Conservation (phyloP, 306 rosid species). For the Quercus variabilis region DNA sequence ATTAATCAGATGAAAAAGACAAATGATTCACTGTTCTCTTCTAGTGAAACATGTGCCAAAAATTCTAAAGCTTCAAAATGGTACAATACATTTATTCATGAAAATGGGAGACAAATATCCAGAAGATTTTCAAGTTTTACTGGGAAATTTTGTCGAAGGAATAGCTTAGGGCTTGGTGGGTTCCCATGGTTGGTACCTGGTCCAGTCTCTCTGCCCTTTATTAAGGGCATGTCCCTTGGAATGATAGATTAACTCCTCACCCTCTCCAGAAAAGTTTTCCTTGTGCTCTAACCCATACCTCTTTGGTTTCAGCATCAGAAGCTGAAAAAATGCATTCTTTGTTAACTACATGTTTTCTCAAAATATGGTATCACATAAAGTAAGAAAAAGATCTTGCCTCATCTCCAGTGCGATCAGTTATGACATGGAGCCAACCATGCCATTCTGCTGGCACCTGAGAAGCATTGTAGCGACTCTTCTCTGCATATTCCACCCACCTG, state of each 20-base stretch:
- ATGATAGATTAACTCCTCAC: constrained; percentile 81
- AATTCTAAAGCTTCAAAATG: constrained; percentile 2
- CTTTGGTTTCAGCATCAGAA: constrained; percentile 78
- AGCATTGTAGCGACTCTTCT: constrained; percentile 87
- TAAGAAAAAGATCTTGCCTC: constrained; percentile 50
- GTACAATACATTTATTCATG: constrained; percentile 18
- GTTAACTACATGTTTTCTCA: not conserved
- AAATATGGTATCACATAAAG: constrained; percentile 5
- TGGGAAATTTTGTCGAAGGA: constrained; percentile 5
- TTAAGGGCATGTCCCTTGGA: constrained; percentile 95
- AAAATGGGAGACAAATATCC: not conserved
- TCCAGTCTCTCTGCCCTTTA: constrained; percentile 95
- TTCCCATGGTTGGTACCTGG: constrained; percentile 89
- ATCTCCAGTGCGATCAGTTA: constrained; percentile 94
- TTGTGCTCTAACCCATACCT: constrained; percentile 84
- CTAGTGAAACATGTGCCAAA: not conserved
- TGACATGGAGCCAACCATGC: constrained; percentile 98
- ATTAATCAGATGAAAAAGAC: not conserved
- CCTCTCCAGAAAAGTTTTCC: constrained; percentile 89
- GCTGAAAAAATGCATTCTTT: constrained; percentile 48
- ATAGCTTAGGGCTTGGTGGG: constrained; percentile 49
- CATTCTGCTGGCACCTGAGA: constrained; percentile 99
- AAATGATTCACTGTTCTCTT: not conserved
- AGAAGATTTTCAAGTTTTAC: constrained; percentile 13
- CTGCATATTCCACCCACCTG: constrained; percentile 99